Evolutionary conservation across 257 asterid genomes (phyloP), one percentile per base, ranked within the genome.

Genomic region (Solanum appendiculatum): DNA sequence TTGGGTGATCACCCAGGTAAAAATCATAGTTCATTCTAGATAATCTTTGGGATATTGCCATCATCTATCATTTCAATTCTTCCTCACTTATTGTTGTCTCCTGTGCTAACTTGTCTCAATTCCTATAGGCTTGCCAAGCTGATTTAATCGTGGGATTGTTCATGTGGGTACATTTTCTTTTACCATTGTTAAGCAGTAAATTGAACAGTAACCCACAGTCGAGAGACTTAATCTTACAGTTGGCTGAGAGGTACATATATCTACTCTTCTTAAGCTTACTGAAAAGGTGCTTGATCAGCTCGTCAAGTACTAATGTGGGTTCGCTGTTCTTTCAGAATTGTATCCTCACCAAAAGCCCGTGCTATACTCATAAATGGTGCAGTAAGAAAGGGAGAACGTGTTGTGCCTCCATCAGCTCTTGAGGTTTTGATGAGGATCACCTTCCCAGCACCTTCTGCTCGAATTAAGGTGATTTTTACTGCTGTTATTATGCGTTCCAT

Each of bases 211-310:
- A 95, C 86, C 96, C 97, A 23, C 96, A 91, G 46, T 60, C 92
- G 34, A 90, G 98, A 92, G 98, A 96, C 91, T 73, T 95, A 89
- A 93, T 96, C 86, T 90, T 95, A 93, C 99, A 96, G 95, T 86
- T 91, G 29, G 95, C 89, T 75, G 99, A 96, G 91, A 95, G 98
- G 99, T 94, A 86, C 75, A 73, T 72, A n/a, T 29, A 23, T 73
- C 27, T 56, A 29, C 72, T 16, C n/a, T 12, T 25, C 21, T 36
- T 44, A 72, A 63, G 16, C 25, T 39, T 51, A 7, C 18, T 70
- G 34, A 16, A 12, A 68, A 25, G 21, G 84, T 5, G 23, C 85
- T 82, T 58, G 14, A 42, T 39, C 42, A 40, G 20, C 9, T 48
- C 44, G 54, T 48, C 68, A 31, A 31, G 5, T 54, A 34, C 18